Evolutionary conservation across 768 basidiomycete genomes (phyloP).

Genomic region (Boletus coccyginus): DNA sequence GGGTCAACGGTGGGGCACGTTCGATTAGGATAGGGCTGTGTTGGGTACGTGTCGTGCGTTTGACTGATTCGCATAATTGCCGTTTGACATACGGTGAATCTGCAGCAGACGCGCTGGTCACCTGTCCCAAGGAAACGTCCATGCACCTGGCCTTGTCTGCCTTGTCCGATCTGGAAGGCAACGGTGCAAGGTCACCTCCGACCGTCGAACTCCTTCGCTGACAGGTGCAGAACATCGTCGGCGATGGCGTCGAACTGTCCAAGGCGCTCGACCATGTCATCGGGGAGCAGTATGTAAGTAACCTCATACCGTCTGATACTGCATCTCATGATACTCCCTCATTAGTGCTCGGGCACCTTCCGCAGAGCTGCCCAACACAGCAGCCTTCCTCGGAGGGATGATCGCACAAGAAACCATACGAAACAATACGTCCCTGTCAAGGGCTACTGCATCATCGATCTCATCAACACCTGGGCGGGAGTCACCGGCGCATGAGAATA

Average conservation of each 20-base stretch:
- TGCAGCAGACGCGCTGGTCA: conserved; percentile 41
- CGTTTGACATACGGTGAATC: neutral
- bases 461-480: conserved; percentile 72
- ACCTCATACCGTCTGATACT: too few relatives aligned
- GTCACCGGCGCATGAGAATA: conserved; percentile 32
- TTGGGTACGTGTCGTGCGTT: conserved; percentile 41
- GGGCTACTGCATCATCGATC: too few relatives aligned
- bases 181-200: conserved; percentile 9
- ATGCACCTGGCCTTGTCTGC: conserved; percentile 78
- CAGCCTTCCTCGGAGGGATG: too few relatives aligned
- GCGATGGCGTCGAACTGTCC: too few relatives aligned
- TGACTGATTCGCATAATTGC: too few relatives aligned
- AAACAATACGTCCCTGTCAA: conserved; percentile 82
- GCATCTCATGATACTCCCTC: too few relatives aligned
- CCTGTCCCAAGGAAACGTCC: conserved; percentile 52
- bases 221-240: too few relatives aligned
- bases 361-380: too few relatives aligned
- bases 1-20: conserved; percentile 58
- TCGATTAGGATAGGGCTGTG: conserved; percentile 47
- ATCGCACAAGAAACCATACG: too few relatives aligned
- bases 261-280: too few relatives aligned
- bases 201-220: too few relatives aligned
- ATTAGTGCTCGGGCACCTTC: conserved; percentile 70
- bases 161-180: conserved; percentile 34
- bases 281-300: too few relatives aligned